Evolutionary conservation across 108 stramenopile species (phyloP).

Genomic region (Cylindrotheca closterium): DNA sequence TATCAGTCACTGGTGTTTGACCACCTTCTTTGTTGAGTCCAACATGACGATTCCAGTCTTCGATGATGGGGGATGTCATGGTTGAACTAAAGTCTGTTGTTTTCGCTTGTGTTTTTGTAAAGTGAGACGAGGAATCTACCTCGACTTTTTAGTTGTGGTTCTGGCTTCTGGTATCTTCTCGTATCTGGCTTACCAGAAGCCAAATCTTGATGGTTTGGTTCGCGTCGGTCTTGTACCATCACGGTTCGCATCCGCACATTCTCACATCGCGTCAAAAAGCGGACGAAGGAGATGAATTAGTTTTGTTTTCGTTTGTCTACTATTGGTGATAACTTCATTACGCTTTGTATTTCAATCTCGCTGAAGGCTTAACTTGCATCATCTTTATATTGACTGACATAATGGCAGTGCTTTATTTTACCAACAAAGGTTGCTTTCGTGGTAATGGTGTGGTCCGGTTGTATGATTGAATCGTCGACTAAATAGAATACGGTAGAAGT

Average conservation of each 20-base stretch:
- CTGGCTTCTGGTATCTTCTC: too few relatives aligned
- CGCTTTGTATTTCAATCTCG: too few relatives aligned
- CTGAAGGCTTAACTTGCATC: too few relatives aligned
- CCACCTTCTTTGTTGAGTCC: conserved; percentile 47
- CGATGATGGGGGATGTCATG: neutral
- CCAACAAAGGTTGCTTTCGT: too few relatives aligned
- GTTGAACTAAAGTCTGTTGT: neutral
- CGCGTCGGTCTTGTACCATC: neutral
- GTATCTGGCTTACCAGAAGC: neutral
- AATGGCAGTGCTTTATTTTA: too few relatives aligned
- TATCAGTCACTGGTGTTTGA: conserved; percentile 38
- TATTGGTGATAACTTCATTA: too few relatives aligned
- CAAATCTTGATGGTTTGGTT: neutral
- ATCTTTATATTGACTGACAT: too few relatives aligned
- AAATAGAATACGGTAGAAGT: too few relatives aligned
- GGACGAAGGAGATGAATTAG: neutral
- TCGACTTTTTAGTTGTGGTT: too few relatives aligned
- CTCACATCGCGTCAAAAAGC: neutral
- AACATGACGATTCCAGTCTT: conserved; percentile 26
- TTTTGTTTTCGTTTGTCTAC: too few relatives aligned
- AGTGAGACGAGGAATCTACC: neutral
- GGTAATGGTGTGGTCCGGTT: too few relatives aligned
- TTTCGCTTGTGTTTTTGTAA: neutral
- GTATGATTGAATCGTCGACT: too few relatives aligned
- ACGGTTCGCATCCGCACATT: neutral